Evolutionary conservation across 331 rosid species (phyloP).

Genomic region (Malus hybrid): DNA sequence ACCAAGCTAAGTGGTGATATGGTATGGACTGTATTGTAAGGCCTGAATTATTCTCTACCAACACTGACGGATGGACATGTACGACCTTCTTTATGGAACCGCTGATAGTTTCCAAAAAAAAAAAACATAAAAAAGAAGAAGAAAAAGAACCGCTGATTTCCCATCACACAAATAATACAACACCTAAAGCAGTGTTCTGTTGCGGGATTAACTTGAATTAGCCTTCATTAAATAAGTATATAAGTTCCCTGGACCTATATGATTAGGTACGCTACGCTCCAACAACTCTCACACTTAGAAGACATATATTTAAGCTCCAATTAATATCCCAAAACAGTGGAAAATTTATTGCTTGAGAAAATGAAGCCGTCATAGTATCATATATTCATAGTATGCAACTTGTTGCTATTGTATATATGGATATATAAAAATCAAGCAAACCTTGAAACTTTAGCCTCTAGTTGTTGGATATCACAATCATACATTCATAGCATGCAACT

Average conservation of each 20-base stretch:
- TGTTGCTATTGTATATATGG: background rate
- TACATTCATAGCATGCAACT: no score
- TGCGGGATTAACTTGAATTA: background rate
- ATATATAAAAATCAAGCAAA: no score
- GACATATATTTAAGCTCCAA: background rate
- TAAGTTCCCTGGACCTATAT: background rate
- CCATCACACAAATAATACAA: background rate
- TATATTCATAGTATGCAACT: background rate
- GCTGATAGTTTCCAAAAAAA: no score
- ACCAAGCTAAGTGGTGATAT: background rate
- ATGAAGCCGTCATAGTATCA: background rate
- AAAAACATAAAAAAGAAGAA: no score
- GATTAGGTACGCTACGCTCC: background rate
- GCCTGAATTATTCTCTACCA: background rate
- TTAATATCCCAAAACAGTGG: no score
- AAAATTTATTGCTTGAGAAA: no score
- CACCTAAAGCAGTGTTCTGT: background rate
- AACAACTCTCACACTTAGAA: conserved; percentile 1
- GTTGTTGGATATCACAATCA: no score
- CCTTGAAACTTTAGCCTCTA: no score
- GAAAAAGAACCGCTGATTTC: background rate
- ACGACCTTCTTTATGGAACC: background rate
- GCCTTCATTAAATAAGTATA: background rate
- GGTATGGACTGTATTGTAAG: background rate
- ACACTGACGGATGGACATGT: background rate